These are phyloP conservation scores for Neonectria coccinea DNA, from an alignment of 2,329 filamentous ascomycete genomes.

Conservation along the genomic window DNA sequence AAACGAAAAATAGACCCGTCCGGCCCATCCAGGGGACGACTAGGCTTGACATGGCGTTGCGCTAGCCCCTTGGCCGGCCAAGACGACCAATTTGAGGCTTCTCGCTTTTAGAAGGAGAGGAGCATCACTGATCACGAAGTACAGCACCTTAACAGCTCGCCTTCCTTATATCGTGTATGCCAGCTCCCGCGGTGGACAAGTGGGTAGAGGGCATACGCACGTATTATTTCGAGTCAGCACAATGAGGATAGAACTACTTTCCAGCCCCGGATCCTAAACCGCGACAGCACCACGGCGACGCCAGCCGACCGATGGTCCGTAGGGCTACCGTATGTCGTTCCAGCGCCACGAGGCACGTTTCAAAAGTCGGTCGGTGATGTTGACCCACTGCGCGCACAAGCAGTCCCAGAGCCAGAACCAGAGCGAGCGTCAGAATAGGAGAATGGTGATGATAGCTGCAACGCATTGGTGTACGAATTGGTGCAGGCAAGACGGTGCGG, in stretches of 20 bases:
- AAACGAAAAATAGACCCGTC: slow-evolving; percentile 18
- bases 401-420: neutral
- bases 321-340: slow-evolving; percentile 2
- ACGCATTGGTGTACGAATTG: neutral
- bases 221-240: neutral
- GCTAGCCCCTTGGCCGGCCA: slow-evolving; percentile 8
- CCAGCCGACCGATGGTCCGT: slow-evolving; percentile 1
- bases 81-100: slow-evolving; percentile 3
- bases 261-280: neutral
- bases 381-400: slow-evolving; percentile 18
- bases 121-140: neutral
- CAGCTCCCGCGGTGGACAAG: neutral
- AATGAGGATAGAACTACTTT: too few species aligned
- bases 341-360: slow-evolving; percentile 18
- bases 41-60: slow-evolving; percentile 10
- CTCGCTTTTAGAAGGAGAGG: slow-evolving; percentile 10
- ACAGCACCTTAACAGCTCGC: neutral
- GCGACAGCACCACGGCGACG: neutral
- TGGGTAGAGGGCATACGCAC: neutral
- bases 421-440: neutral
- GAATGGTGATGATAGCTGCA: neutral
- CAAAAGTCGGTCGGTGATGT: slow-evolving; percentile 19
- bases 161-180: neutral
- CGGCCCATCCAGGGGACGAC: slow-evolving; percentile 15
- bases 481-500: neutral